Evolutionary conservation across 176 grass and related monocot species (phyloP), one percentile per base, ranked within the genome.

Genomic region (Oryza punctata): DNA sequence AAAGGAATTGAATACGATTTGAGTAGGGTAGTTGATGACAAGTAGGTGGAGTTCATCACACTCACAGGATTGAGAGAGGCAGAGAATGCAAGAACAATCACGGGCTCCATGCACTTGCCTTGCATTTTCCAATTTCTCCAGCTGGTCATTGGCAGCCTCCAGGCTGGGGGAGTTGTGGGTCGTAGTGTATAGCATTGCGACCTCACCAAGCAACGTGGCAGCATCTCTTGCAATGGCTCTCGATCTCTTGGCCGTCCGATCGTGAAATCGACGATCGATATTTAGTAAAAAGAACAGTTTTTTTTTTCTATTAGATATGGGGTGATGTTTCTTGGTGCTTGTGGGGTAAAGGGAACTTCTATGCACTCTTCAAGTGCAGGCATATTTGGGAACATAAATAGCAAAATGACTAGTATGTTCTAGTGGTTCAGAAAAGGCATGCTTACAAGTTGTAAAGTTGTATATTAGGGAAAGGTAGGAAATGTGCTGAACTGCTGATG

Each of bases 1-100:
- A 52, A 46, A 33, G 63, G 89, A 83, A 90, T 90, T 84, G 89
- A 76, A 90, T 87, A 84, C 61, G 19, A 13, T 24, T 90, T 40
- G 63, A 72, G 75, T 80, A 80, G 69, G 89, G 80, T 76, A 13
- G 89, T 84, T 85, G 87, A 46, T 26, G 75, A 65, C 16, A 64
- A 70, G 64, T 80, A 29, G 80, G 85, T 87, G 83, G 65, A 87
- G 80, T 75, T 87, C 89, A 76, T 84, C 76, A 52, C 85, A 87
- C 78, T 59, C 86, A 30, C 43, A 67, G 63, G 26, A 24, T 28
- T 33, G 27, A 11, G 38, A 15, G 11, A 49, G 30, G 6, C 18
- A 26, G 18, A 65, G 47, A 71, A 38, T 16, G 10, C 65, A 27
- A 47, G 26, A 44, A 44, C 84, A 80, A 90, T 90, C 79, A 90